Base-by-base conservation (phyloP, 2,329 filamentous ascomycete genomes). In the Diaporthe vexans region DNA sequence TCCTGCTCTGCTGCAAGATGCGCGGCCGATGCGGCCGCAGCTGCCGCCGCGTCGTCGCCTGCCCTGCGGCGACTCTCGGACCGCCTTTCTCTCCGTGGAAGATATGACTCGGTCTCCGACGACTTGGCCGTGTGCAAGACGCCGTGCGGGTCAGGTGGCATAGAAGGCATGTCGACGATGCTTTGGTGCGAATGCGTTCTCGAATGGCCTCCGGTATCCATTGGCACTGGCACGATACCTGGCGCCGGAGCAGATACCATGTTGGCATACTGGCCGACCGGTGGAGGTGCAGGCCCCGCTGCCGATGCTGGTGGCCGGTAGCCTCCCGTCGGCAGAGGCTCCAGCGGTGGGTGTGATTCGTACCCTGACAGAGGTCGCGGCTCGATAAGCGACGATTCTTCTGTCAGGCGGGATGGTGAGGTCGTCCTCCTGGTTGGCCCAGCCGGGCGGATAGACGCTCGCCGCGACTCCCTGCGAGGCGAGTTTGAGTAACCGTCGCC, bases 401-500 rank as follows among this genome's bases (percentile, higher is more conserved):
- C 83, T 51, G 75, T 73, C 67, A 76, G 11, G 17, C n/a, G 59
- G 17, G 75, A 71, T 29, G 78, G 76, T 17, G 81, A 80, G 1
- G 77, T 78, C 37, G 70, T 72, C 4, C 76, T 77, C 61, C 73
- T 71, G 19, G 52, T 46, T 24, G 70, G 70, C 4, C 61, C 72
- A 29, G 67, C 40, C 37, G 72, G 72, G 33, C 74, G 68, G 46
- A 75, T 68, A 10, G 73, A 75, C 29, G 46, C 57, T 26, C 80
- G 81, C 61, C 81, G 80, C 35, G 82, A 79, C 57, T 82, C 80
- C 51, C 82, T 84, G 33, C 88, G 83, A 0, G 85, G 81, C 2
- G 89, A 87, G 74, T 88, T 86, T 35, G 89, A 87, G 75, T 88
- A 86, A 35, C 92, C 92, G 80, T 95, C 94, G 37, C 91, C 93